Evolutionary conservation across 192 early-diverging fungal genomes (phyloP).

Genomic region (Linnemannia exigua): DNA sequence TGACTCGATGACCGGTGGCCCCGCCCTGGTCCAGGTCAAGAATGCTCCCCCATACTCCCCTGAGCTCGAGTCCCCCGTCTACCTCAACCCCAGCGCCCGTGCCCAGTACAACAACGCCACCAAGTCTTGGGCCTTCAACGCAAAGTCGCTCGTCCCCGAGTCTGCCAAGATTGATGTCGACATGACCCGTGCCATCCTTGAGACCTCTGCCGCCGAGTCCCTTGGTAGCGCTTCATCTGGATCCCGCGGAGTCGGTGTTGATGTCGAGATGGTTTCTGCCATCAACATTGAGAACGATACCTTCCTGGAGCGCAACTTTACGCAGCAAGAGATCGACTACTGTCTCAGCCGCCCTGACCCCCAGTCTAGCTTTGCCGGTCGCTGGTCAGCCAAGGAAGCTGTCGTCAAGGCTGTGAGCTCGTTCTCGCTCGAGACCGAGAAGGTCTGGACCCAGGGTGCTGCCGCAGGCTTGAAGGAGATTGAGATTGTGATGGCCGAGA

Average conservation of each 20-base stretch:
- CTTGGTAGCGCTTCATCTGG: conserved; percentile 29
- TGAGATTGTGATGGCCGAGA: conserved; percentile 79
- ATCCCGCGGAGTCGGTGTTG: conserved; percentile 81
- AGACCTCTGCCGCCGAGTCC: conserved; percentile 62
- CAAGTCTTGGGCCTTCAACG: conserved; percentile 78
- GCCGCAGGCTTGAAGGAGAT: conserved; percentile 93
- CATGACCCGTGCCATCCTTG: conserved; percentile 68
- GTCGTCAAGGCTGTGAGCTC: conserved; percentile 94
- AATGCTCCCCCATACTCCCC: conserved; percentile 86
- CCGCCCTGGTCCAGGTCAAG: conserved; percentile 91
- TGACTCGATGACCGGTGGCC: conserved; percentile 85
- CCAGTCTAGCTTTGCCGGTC: conserved; percentile 89
- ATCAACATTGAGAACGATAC: conserved; percentile 86
- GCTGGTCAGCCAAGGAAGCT: conserved; percentile 97
- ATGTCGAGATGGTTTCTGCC: conserved; percentile 89
- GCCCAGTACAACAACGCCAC: conserved; percentile 81
- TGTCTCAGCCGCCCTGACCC: conserved; percentile 80
- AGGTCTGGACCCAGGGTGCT: conserved; percentile 84
- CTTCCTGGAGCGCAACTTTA: conserved; percentile 96
- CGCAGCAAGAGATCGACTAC: conserved; percentile 81
- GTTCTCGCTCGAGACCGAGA: conserved; percentile 54
- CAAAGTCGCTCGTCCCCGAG: conserved; percentile 55
- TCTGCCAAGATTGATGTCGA: conserved; percentile 63
- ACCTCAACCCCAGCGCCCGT: conserved; percentile 90
- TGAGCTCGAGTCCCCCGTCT: conserved; percentile 83